Evolutionary conservation across 2,329 filamentous ascomycete species (phyloP).

Genomic region (Ilyonectria destructans): DNA sequence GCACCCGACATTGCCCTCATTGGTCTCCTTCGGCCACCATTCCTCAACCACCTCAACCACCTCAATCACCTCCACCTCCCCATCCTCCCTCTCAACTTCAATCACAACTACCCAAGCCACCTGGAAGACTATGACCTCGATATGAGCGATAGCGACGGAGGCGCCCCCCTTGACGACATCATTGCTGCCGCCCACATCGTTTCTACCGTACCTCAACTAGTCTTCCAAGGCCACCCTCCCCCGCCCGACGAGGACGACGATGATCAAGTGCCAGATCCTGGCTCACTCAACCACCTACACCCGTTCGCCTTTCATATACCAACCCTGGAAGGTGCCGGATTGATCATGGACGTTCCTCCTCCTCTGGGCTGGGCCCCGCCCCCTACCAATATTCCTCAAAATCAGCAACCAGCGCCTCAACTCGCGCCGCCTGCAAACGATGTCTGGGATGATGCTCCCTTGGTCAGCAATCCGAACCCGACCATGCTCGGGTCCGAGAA

Average conservation of each 20-base stretch:
- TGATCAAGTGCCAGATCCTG: conserved; percentile 27
- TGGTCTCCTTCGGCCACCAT: conserved; percentile 22
- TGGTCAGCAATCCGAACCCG: conserved; percentile 55
- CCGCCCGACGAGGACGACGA: conserved; percentile 33
- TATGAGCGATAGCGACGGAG: conserved; percentile 57
- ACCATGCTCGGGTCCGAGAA: conserved; percentile 66
- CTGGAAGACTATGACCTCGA: conserved; percentile 50
- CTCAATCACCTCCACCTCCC: conserved; percentile 8
- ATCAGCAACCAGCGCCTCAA: conserved; percentile 4
- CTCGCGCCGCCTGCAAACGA: conserved; percentile 6
- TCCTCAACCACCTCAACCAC: conserved; percentile 29
- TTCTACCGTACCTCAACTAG: conserved; percentile 17
- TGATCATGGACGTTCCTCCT: conserved; percentile 39
- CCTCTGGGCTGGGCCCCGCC: conserved; percentile 36
- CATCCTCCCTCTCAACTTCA: conserved; percentile 25
- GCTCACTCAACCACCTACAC: conserved; percentile 38
- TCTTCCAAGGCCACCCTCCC: conserved; percentile 28
- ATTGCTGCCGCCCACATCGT: conserved; percentile 23
- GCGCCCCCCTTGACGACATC: conserved; percentile 47
- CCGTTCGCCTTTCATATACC: conserved; percentile 26
- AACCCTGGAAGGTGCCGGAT: conserved; percentile 23
- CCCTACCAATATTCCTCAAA: conserved; percentile 8
- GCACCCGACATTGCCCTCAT: conserved; percentile 30
- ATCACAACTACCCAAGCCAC: conserved; percentile 32
- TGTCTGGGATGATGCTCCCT: conserved; percentile 36